Evolutionary conservation across 129 eudicot species (phyloP), one percentile per base, ranked within the genome.

Genomic region (Flaveria brownii): DNA sequence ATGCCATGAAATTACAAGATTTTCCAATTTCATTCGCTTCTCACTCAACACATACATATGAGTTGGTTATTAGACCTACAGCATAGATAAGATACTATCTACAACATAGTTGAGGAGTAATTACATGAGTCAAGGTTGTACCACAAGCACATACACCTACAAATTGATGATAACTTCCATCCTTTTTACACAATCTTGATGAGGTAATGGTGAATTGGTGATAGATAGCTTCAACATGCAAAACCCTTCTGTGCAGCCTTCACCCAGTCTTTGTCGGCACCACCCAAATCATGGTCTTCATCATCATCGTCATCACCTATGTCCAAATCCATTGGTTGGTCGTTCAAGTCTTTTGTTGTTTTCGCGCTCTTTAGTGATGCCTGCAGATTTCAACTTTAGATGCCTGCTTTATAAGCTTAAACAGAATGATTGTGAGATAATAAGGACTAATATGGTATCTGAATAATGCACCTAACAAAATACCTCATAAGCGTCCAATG

Each of bases 251-350:
- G 79, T 54, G 78, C 82, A 50, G 78, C 82, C 64, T 39, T 82
- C 54, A 56, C 82, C 85, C 82, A 82, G 6, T 77, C 85, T 22
- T 82, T 82, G 70, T 55, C 63, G 3, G 74, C 59, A 36, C 80
- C 84, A 68, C 76, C 80, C 59, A 70, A 57, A 55, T 77, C 82
- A 56, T 67, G 65, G 47, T 77, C 82, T 56, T 70, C 80, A 2
- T 81, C 77, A 14, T 66, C 47, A 47, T 30, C 47, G 8, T 62
- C 68, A 30, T 62, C 68, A 33, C 30, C 67, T 17, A 69, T 5
- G 2, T 69, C 82, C 82, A 77, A 55, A 56, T 77, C 82, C 82
- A 65, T 47, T 9, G 78, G 82, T 22, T 66, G 59, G 55, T 64
- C 10, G 36, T 82, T 82, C 79, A 82, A 67, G 66, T 71, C 79